Conservation (phyloP, 257 asterid species). For the Vinca minor region DNA sequence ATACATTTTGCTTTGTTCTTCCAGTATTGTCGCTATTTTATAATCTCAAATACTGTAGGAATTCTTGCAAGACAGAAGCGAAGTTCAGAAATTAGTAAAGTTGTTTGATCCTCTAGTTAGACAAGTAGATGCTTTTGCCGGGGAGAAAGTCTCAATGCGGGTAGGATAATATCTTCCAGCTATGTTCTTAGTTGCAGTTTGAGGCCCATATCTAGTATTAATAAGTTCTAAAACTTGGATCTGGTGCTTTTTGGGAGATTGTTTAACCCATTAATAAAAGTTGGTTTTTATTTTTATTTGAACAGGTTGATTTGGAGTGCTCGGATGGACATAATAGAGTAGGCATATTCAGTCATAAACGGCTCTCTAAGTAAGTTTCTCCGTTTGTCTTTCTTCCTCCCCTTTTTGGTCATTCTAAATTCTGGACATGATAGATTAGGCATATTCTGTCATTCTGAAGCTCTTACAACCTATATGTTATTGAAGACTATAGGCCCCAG, state of each 20-base stretch:
- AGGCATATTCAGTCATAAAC: conserved; percentile 85
- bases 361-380: conserved; percentile 47
- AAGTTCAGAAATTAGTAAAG: conserved; percentile 64
- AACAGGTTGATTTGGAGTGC: conserved; percentile 84
- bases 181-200: not conserved
- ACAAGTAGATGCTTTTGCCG: conserved; percentile 49
- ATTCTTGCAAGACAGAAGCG: conserved; percentile 67
- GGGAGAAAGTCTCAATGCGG: conserved; percentile 93
- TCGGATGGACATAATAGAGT: conserved; percentile 63
- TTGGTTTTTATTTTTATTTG: not conserved
- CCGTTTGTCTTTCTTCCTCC: not conserved
- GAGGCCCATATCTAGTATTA: conserved; percentile 3
- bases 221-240: not conserved
- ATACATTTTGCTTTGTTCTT: not conserved
- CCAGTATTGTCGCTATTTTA: not conserved
- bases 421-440: too few relatives aligned
- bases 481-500: too few relatives aligned
- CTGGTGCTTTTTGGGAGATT: not conserved
- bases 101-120: conserved; percentile 79
- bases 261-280: not conserved
- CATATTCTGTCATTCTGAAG: too few relatives aligned
- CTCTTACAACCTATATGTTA: too few relatives aligned
- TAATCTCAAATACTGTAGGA: conserved; percentile 39
- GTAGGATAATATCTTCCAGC: conserved; percentile 26
- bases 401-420: not conserved